Evolutionary conservation across 805 yeast genomes (phyloP).

Genomic region (Lachancea sp.): DNA sequence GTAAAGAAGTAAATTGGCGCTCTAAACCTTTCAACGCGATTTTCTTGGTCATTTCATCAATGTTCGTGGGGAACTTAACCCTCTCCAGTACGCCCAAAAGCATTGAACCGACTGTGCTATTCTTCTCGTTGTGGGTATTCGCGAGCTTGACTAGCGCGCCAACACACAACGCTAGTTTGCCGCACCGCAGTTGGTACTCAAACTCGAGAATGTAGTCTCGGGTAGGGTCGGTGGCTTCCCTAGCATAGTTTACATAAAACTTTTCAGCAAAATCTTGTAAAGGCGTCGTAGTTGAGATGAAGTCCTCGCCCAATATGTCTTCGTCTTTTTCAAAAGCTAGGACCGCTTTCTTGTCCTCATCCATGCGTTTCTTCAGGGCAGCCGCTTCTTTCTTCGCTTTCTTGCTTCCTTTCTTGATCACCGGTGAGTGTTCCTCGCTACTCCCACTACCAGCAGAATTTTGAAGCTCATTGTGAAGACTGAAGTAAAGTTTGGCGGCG

Average conservation of each 20-base stretch:
- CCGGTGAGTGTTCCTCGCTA: slow-evolving; percentile 9
- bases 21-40: slow-evolving; percentile 29
- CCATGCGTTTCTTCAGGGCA: slow-evolving; percentile 43
- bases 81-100: slow-evolving; percentile 21
- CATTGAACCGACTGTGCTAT: slow-evolving; percentile 26
- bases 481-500: slow-evolving; percentile 50
- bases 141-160: slow-evolving; percentile 25
- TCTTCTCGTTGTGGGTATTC: slow-evolving; percentile 15
- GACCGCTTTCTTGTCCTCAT: slow-evolving; percentile 42
- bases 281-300: slow-evolving; percentile 34
- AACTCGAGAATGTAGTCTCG: slow-evolving; percentile 27
- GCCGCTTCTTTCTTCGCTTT: slow-evolving; percentile 54
- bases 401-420: slow-evolving; percentile 35
- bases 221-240: slow-evolving; percentile 40
- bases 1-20: slow-evolving; percentile 19
- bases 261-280: slow-evolving; percentile 40
- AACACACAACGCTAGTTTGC: slow-evolving; percentile 29
- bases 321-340: slow-evolving; percentile 41
- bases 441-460: slow-evolving; percentile 10
- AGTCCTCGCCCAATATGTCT: slow-evolving; percentile 54
- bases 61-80: slow-evolving; percentile 14
- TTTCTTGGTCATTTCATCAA: slow-evolving; percentile 28
- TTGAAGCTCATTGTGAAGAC: slow-evolving; percentile 21
- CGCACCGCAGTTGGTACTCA: slow-evolving; percentile 23
- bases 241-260: slow-evolving; percentile 36